A percentile compares a stretch with the other conserved stretches of the same genome.
These are phyloP conservation scores for Lasiosphaeria miniovina DNA, from an alignment of 495 filamentous ascomycete species.

Conservation along the genomic window DNA sequence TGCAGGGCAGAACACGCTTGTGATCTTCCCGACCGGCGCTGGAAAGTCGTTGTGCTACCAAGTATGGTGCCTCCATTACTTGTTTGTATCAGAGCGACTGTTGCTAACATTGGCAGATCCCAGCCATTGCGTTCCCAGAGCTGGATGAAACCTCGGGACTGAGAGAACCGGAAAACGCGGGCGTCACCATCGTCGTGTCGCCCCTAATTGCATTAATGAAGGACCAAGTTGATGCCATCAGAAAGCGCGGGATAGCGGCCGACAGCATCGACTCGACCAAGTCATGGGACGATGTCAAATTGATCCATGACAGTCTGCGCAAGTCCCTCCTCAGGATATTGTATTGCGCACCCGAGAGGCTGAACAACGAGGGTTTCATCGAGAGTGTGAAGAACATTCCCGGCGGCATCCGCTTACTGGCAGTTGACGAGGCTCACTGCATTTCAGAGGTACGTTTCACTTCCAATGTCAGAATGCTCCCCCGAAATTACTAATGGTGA, in stretches of 20 bases:
- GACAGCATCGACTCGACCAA: conserved; percentile 55
- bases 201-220: conserved; percentile 59
- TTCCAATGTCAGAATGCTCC: not conserved
- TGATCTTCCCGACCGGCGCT: conserved; percentile 59
- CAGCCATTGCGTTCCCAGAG: conserved; percentile 51
- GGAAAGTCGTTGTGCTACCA: conserved; percentile 58
- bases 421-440: conserved; percentile 60
- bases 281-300: conserved; percentile 41
- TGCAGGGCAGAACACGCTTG: conserved; percentile 46
- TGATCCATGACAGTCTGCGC: conserved; percentile 43
- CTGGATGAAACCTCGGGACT: conserved; percentile 33
- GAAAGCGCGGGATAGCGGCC: conserved; percentile 45
- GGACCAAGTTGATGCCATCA: conserved; percentile 55
- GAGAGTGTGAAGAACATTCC: conserved; percentile 49
- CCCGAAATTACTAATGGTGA: not conserved
- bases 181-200: conserved; percentile 54
- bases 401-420: conserved; percentile 53
- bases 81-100: not conserved
- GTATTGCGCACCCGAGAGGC: conserved; percentile 56
- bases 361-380: conserved; percentile 59
- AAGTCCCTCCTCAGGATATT: conserved; percentile 48
- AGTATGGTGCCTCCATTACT: conserved; percentile 15
- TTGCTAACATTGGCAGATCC: conserved; percentile 39
- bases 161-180: conserved; percentile 25
- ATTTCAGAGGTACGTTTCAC: conserved; percentile 40